Conservation (phyloP, 2,329 filamentous ascomycete species). For the Dactylellina leptospora region DNA sequence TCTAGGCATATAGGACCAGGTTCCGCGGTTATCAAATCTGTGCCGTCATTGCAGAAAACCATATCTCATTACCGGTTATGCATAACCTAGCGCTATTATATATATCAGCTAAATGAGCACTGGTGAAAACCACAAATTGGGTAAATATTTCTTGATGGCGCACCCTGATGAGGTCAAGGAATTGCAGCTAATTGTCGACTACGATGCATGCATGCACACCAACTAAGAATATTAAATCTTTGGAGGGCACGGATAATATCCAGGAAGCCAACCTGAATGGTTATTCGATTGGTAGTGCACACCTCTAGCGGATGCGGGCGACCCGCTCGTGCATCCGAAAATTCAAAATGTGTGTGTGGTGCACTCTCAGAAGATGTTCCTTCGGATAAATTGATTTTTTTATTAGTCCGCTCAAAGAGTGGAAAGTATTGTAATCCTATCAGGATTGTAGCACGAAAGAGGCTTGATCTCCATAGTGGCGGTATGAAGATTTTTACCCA, state of each 20-base stretch:
- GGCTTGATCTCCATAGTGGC: constrained; percentile 1
- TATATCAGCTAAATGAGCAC: constrained; percentile 30
- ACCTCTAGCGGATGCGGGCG: constrained; percentile 15
- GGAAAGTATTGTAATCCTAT: constrained; percentile 11
- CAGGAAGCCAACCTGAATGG: too few relatives aligned
- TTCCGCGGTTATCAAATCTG: constrained; percentile 3
- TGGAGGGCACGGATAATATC: too few relatives aligned
- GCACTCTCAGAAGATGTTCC: neutral
- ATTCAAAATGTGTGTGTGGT: neutral
- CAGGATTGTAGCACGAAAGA: neutral
- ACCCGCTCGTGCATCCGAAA: constrained; percentile 12
- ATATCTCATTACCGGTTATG: constrained; percentile 30
- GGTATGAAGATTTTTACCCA: constrained; percentile 25
- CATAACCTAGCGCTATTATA: constrained; percentile 35
- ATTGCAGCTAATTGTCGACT: constrained; percentile 19
- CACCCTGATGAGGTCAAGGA: constrained; percentile 17
- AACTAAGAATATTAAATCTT: too few relatives aligned
- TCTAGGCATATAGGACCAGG: constrained; percentile 12
- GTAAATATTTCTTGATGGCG: constrained; percentile 14
- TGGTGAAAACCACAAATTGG: constrained; percentile 12
- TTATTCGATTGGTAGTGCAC: neutral
- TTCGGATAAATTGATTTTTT: constrained; percentile 34
- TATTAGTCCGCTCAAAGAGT: constrained; percentile 12
- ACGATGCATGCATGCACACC: too few relatives aligned
- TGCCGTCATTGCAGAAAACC: constrained; percentile 43